Evolutionary conservation across 2,329 filamentous ascomycete species (phyloP).

Genomic region (Pestalotiopsis sp.): DNA sequence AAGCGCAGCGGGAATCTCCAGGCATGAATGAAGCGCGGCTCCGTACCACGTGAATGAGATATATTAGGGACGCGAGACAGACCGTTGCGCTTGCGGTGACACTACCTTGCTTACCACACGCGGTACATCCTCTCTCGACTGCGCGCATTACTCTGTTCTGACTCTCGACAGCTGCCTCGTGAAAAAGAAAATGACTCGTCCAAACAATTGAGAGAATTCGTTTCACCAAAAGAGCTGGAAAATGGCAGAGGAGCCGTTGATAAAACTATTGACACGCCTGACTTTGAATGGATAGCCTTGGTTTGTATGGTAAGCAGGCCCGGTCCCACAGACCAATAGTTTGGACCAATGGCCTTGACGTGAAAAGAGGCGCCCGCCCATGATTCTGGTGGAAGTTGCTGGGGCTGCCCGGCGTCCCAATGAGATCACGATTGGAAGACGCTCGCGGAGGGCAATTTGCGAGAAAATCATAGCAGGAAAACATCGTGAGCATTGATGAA

Average conservation of each 20-base stretch:
- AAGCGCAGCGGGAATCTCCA: not conserved
- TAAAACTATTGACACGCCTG: too few species aligned
- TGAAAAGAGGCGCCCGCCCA: too few species aligned
- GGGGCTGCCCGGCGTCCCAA: too few species aligned
- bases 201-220: not conserved
- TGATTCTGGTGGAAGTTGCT: too few species aligned
- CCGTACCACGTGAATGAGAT: slow-evolving; percentile 3
- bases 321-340: not conserved
- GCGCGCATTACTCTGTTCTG: not conserved
- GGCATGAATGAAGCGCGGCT: not conserved
- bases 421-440: too few species aligned
- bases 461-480: too few species aligned
- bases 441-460: too few species aligned
- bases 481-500: too few species aligned
- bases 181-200: not conserved
- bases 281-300: too few species aligned
- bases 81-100: not conserved
- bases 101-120: not conserved
- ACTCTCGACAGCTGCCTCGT: not conserved
- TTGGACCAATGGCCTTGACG: not conserved
- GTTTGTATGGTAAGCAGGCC: not conserved
- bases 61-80: not conserved
- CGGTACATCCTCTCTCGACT: not conserved
- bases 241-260: too few species aligned
- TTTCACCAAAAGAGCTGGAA: not conserved